phyloP scores from a whole-genome alignment of 345 rosid genomes.

The Gynandropsis gynandra region DNA sequence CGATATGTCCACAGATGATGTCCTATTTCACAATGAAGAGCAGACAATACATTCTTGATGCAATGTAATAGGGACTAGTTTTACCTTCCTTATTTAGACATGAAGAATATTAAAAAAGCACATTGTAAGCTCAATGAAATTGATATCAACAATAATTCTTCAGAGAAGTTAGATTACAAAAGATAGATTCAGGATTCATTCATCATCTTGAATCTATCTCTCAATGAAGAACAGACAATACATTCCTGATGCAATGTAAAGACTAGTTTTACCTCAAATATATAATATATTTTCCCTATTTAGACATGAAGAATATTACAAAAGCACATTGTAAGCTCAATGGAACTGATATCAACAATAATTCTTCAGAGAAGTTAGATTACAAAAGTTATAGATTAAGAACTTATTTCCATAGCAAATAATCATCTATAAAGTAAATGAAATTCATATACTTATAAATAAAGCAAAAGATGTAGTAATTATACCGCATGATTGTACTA shows the following conservation, averaged over 20 bases:
- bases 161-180: constrained; percentile 7
- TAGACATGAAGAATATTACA: constrained; percentile 6
- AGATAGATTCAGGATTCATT: background rate
- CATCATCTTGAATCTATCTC: too few relatives aligned
- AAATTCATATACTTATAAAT: background rate
- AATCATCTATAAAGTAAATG: constrained; percentile 2
- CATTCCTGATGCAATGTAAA: too few relatives aligned
- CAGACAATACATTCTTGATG: constrained; percentile 1
- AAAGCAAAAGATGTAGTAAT: constrained; percentile 15
- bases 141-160: background rate
- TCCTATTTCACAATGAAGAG: background rate
- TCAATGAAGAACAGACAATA: too few relatives aligned
- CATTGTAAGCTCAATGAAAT: constrained; percentile 6
- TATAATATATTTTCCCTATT: background rate
- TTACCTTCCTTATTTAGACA: constrained; percentile 5
- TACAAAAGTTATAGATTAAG: background rate
- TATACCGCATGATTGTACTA: constrained; percentile 14
- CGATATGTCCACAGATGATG: background rate
- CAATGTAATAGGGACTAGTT: constrained; percentile 16
- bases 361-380: constrained; percentile 1
- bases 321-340: constrained; percentile 7
- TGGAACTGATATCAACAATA: background rate
- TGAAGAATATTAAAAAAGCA: background rate
- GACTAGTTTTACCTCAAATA: too few relatives aligned
- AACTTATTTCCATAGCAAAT: constrained; percentile 12